phyloP scores from a whole-genome alignment of 257 asterid species.

The Linaria vulgaris region DNA sequence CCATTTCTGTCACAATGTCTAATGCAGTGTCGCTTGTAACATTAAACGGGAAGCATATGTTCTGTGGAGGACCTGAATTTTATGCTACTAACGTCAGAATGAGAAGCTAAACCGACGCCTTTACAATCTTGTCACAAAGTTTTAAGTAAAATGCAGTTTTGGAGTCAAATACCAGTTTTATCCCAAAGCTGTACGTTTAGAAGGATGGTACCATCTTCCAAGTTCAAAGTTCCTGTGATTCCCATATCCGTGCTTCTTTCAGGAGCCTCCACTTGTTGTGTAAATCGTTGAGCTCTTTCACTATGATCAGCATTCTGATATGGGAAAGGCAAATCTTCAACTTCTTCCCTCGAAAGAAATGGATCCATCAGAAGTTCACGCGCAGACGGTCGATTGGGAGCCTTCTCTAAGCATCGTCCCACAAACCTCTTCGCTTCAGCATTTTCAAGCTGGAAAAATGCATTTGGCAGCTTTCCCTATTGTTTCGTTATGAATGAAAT shows the following conservation, averaged over 20 bases:
- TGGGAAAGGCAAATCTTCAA: constrained; percentile 27
- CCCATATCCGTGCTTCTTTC: constrained; percentile 49
- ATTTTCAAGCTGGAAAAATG: constrained; percentile 50
- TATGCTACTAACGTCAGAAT: too few relatives aligned
- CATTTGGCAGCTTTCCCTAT: constrained; percentile 68
- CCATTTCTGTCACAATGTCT: constrained; percentile 78
- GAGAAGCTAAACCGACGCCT: too few relatives aligned
- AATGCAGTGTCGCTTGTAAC: constrained; percentile 55
- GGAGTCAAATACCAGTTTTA: constrained; percentile 47
- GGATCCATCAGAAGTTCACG: constrained; percentile 62
- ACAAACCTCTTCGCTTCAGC: constrained; percentile 65
- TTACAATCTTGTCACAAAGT: too few relatives aligned
- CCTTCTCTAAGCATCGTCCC: constrained; percentile 66
- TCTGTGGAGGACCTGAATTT: too few relatives aligned
- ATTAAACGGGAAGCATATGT: constrained; percentile 74
- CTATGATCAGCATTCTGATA: constrained; percentile 12
- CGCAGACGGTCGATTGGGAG: constrained; percentile 64
- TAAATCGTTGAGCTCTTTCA: constrained; percentile 3
- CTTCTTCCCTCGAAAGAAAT: constrained; percentile 50
- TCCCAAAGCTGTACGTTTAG: constrained; percentile 69
- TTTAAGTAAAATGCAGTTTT: too few relatives aligned
- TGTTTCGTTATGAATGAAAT: constrained; percentile 14
- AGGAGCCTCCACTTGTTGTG: constrained; percentile 4
- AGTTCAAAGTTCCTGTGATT: constrained; percentile 63
- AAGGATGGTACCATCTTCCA: constrained; percentile 60